Base-by-base conservation (phyloP, 192 early-diverging fungal species). In the Globomyces pollinis-pini region DNA sequence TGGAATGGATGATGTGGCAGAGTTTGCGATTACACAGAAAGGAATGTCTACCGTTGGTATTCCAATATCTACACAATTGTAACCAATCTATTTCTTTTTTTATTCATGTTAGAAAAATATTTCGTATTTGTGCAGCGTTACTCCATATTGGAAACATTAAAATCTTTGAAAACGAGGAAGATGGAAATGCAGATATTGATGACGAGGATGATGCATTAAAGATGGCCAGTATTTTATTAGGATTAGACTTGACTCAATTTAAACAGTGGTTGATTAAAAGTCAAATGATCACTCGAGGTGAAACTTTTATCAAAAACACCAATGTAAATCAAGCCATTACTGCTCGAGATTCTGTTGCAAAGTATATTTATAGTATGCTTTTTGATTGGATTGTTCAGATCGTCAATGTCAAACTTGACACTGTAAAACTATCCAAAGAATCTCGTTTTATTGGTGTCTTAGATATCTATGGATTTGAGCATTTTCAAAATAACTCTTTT, bases 401-500 rank as follows among this genome's bases (percentile, higher is more conserved):
- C 29, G 84, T 91, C 74, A 99, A 99, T 71, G 65, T 68, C 42
- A 87, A 88, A 68, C 78, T 99, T 35, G 60, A 63, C 7, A 51
- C 62, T 16, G 65, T 68, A 9, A 60, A 57, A 3, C 47, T 63
- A 20, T 83, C 83, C 24, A 77, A 73, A 38, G 75, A 76, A 28
- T 72, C 70, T 32, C 49, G 61, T 24, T 97, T 99, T 63, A 99
- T 99, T 66, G 96, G 96, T 77, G 96, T 99, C 1, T 77, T 99
- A 53, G 96, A 99, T 83, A 99, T 99, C 62, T 99, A 97, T 65
- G 96, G 81, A 35, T 99, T 99, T 67, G 96, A 99, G 69, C 93
- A 97, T 65, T 99, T 99, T 71, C 88, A 91, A 74, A 96, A 93
- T 75, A 99, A 99, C 77, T 96, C 93, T 21, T 99, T 99, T 60